These are phyloP conservation scores for Athelia sp. DNA, from an alignment of 1,284 basidiomycete genomes.

Conservation along the genomic window DNA sequence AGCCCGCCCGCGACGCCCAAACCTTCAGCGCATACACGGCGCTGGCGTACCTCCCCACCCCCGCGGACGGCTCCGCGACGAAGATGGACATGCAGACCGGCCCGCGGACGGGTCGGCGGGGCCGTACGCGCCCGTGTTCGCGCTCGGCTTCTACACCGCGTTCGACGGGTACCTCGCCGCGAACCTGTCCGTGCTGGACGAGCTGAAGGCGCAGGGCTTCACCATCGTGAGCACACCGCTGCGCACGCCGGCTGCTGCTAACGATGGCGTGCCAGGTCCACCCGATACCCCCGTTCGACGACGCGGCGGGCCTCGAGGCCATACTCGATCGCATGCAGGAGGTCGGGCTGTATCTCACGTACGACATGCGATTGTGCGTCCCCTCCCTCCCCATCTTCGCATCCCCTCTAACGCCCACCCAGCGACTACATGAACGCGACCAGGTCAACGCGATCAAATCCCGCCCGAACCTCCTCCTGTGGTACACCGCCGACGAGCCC, in stretches of 20 bases:
- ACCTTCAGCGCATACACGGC: constrained; percentile 40
- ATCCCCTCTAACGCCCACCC: constrained; percentile 2
- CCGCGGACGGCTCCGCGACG: constrained; percentile 42
- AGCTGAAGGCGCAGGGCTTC: constrained; percentile 60
- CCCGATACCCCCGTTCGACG: constrained; percentile 59
- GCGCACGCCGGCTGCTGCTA: constrained; percentile 2
- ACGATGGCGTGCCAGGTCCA: constrained; percentile 41
- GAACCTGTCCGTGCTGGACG: constrained; percentile 52
- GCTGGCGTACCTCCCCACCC: constrained; percentile 58
- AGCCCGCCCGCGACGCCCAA: constrained; percentile 21
- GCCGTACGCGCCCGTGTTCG: constrained; percentile 55
- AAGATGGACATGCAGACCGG: constrained; percentile 69
- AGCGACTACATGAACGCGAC: constrained; percentile 64
- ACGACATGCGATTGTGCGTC: constrained; percentile 68
- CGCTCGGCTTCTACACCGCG: constrained; percentile 70
- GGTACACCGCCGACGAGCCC: constrained; percentile 77
- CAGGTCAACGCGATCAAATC: constrained; percentile 65
- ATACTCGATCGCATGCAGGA: constrained; percentile 69
- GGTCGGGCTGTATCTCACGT: constrained; percentile 70
- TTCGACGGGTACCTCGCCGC: constrained; percentile 55
- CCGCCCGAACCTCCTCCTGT: constrained; percentile 63
- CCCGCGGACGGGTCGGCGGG: constrained; percentile 43
- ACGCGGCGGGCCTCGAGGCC: constrained; percentile 48
- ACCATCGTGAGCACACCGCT: constrained; percentile 22
- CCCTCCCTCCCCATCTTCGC: neutral